These are phyloP conservation scores for Mallotus repandus DNA, from an alignment of 441 rosid species.

Conservation along the genomic window DNA sequence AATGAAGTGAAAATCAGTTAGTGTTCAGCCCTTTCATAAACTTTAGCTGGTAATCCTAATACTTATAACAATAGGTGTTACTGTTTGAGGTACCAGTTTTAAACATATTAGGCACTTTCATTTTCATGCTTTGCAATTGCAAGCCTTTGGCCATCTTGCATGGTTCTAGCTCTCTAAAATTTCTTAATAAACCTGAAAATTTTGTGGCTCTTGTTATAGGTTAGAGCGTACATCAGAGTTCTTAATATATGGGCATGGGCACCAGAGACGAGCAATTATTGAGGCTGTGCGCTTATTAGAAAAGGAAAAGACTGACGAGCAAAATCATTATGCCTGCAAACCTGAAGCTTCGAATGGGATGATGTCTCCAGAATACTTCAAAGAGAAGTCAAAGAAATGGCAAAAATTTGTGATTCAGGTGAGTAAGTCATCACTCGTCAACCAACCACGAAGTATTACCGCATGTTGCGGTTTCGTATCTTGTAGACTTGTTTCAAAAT, in stretches of 20 bases:
- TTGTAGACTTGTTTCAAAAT: not conserved
- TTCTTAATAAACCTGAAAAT: not conserved
- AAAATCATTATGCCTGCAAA: constrained; percentile 36
- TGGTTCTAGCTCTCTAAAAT: constrained; percentile 5
- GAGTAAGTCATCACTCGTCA: constrained; percentile 19
- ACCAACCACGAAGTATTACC: not conserved
- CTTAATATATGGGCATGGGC: constrained; percentile 87
- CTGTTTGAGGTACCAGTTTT: not conserved
- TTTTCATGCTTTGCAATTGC: not conserved
- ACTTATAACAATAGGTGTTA: not conserved
- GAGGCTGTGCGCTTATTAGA: constrained; percentile 82
- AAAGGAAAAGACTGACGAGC: constrained; percentile 45
- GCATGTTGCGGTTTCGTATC: not conserved
- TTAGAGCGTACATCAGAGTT: constrained; percentile 85
- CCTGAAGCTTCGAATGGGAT: constrained; percentile 38
- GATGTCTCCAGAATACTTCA: constrained; percentile 51
- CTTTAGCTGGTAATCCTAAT: not conserved
- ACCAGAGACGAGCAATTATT: constrained; percentile 92
- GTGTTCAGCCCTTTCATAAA: not conserved
- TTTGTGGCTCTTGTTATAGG: constrained; percentile 40
- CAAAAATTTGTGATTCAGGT: constrained; percentile 92
- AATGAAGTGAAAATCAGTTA: not conserved
- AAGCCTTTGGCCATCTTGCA: not conserved
- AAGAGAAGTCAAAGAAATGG: constrained; percentile 90
- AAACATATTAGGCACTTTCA: not conserved